Conservation (phyloP, 2,329 filamentous ascomycete genomes). For the Akanthomyces muscarius region DNA sequence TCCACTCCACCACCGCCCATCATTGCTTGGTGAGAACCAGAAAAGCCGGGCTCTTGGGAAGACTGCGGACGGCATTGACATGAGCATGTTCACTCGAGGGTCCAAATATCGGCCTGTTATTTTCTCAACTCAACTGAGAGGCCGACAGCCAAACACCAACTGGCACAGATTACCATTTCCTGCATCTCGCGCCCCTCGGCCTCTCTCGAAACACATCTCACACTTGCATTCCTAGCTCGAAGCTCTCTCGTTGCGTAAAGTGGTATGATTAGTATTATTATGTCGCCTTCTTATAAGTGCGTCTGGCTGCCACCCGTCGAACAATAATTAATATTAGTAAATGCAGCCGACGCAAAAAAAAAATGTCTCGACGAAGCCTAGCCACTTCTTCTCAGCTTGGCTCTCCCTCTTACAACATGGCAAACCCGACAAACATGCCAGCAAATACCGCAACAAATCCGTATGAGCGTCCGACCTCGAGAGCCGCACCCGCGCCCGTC, state of each 20-base stretch:
- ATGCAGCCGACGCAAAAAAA: not conserved
- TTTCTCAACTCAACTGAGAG: not conserved
- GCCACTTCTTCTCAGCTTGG: not conserved
- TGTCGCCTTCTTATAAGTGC: slow-evolving; percentile 2
- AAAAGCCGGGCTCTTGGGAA: not conserved
- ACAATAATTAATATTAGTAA: not conserved
- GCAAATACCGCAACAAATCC: slow-evolving; percentile 37
- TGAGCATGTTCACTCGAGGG: not conserved
- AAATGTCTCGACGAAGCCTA: not conserved
- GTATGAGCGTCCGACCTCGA: slow-evolving; percentile 35
- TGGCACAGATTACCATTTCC: not conserved
- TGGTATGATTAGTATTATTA: slow-evolving; percentile 14
- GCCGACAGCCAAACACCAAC: not conserved
- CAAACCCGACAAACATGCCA: slow-evolving; percentile 38
- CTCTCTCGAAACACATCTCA: not conserved
- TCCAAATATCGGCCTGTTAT: too few relatives aligned
- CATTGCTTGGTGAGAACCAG: not conserved
- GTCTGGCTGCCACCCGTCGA: not conserved
- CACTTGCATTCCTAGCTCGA: not conserved
- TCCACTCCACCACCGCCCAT: not conserved
- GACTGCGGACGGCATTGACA: not conserved
- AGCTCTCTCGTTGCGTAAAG: not conserved
- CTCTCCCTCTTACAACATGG: slow-evolving; percentile 32
- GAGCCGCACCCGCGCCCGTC: slow-evolving; percentile 27
- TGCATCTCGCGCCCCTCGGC: not conserved